Evolutionary conservation across 306 rosid genomes (phyloP), one percentile per base, ranked within the genome.

Genomic region (Canavalia ensiformis): DNA sequence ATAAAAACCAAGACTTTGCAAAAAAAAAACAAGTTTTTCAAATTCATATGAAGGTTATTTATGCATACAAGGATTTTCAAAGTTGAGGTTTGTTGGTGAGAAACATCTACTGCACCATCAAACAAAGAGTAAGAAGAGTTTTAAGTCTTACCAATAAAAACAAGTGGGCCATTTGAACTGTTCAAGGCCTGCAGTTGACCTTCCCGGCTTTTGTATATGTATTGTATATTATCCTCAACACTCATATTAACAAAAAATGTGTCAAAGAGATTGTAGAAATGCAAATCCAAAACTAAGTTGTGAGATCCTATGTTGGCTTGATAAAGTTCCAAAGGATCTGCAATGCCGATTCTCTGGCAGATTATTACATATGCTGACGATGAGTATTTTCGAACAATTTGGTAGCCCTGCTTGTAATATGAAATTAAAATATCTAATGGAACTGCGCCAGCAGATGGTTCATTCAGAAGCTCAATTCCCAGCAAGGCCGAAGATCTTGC

Each of bases 391-490:
- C 90, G 88, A 78, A 95, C 94, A 65, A 87, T 88, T 82, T 90
- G 80, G 87, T 93, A 95, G 74, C 98, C 99, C 72, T 89, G 94
- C 56, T 81, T 90, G 86, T 91, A 95, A 57, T 90, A 95, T 2
- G 96, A 87, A 78, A 87, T 77, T 84, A 95, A 77, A 34, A 41
- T 72, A 84, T 93, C 91, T 59, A 89, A 82, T 42, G 97, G 85
- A 89, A 95, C 98, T 44, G 89, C 63, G 49, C 49, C 84, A 5
- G 88, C 93, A 51, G 94, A 88, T 74, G 99, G 99, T 88, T 95
- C 99, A 42, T 93, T 95, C 73, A 95, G 74, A 70, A 95, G 97
- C 89, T 93, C 99, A 31, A 95, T 89, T 87, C 94, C 99, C 54
- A 95, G 86, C 88, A 95, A 82, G 7, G 96, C 88, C 62, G 97